Conservation (phyloP, 2,329 filamentous ascomycete genomes). For the Fusarium vanettenii region DNA sequence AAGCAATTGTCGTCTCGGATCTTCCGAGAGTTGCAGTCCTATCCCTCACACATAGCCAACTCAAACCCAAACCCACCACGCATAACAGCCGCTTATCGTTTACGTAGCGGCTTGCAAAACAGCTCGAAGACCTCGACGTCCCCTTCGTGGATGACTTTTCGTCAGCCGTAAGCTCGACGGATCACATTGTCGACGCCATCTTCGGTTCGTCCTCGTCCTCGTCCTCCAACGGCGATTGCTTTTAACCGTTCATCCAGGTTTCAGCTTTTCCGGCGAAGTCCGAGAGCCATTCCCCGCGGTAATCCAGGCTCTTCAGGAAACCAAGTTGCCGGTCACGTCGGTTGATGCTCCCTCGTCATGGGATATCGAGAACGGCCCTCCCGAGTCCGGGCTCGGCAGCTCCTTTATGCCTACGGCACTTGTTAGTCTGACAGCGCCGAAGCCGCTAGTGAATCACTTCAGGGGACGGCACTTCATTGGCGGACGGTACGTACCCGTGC, state of each 20-base stretch:
- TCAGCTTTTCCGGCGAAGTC: slow-evolving; percentile 92
- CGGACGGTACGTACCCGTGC: slow-evolving; percentile 69
- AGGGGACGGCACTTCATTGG: slow-evolving; percentile 91
- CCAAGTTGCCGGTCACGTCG: slow-evolving; percentile 81
- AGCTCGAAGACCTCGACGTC: slow-evolving; percentile 84
- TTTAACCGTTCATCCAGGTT: slow-evolving; percentile 65
- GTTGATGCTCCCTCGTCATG: slow-evolving; percentile 96
- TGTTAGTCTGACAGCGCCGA: slow-evolving; percentile 92
- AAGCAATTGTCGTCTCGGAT: slow-evolving; percentile 13
- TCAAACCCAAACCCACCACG: slow-evolving; percentile 9
- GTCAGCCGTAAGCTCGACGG: slow-evolving; percentile 71
- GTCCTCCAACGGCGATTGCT: slow-evolving; percentile 1
- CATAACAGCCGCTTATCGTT: slow-evolving; percentile 45
- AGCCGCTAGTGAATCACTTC: slow-evolving; percentile 88
- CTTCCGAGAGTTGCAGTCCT: slow-evolving; percentile 6
- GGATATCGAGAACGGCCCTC: slow-evolving; percentile 90
- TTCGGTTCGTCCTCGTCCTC: slow-evolving; percentile 72
- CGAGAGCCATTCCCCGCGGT: slow-evolving; percentile 91
- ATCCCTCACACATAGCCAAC: slow-evolving; percentile 7
- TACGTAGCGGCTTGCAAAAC: slow-evolving; percentile 79
- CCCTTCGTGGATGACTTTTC: slow-evolving; percentile 87
- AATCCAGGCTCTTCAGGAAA: slow-evolving; percentile 80
- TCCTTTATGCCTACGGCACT: slow-evolving; percentile 83
- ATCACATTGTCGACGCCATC: slow-evolving; percentile 91
- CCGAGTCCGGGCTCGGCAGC: slow-evolving; percentile 79